phyloP scores from a whole-genome alignment of 768 basidiomycete species.

The Cystofilobasidium ferigula region DNA sequence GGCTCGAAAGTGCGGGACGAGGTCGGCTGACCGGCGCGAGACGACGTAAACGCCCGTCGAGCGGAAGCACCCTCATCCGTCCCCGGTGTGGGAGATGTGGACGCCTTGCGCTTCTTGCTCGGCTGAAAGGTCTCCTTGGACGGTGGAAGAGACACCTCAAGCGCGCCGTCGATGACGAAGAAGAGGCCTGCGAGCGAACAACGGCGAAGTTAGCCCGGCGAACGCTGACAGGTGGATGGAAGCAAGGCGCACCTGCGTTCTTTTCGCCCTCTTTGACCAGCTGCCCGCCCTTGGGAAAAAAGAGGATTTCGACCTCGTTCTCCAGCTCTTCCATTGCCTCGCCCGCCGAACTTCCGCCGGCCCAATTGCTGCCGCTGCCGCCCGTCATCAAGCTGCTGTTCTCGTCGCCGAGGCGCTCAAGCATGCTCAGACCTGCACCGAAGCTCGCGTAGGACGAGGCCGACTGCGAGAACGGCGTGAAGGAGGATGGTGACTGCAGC shows the following conservation, averaged over 20 bases:
- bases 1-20: conserved; percentile 3
- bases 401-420: conserved; percentile 34
- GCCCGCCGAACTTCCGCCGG: conserved; percentile 39
- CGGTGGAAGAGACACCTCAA: conserved; percentile 49
- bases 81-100: background rate
- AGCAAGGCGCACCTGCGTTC: conserved; percentile 54
- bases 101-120: background rate
- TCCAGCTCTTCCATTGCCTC: conserved; percentile 62
- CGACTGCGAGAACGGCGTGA: conserved; percentile 18
- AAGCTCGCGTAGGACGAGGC: conserved; percentile 34
- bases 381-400: conserved; percentile 46
- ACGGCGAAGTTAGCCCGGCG: background rate
- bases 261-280: conserved; percentile 81
- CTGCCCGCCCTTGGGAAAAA: conserved; percentile 73
- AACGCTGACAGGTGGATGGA: background rate
- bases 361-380: conserved; percentile 45
- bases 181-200: conserved; percentile 52
- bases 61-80: background rate
- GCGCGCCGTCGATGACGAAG: conserved; percentile 89
- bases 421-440: conserved; percentile 31
- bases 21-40: background rate
- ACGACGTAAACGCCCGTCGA: background rate
- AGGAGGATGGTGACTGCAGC: conserved; percentile 28
- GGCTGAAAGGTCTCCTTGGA: background rate
- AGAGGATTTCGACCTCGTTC: conserved; percentile 92